Evolutionary conservation across 345 rosid species (phyloP), one percentile per base, ranked within the genome.

Genomic region (Geranium brycei): DNA sequence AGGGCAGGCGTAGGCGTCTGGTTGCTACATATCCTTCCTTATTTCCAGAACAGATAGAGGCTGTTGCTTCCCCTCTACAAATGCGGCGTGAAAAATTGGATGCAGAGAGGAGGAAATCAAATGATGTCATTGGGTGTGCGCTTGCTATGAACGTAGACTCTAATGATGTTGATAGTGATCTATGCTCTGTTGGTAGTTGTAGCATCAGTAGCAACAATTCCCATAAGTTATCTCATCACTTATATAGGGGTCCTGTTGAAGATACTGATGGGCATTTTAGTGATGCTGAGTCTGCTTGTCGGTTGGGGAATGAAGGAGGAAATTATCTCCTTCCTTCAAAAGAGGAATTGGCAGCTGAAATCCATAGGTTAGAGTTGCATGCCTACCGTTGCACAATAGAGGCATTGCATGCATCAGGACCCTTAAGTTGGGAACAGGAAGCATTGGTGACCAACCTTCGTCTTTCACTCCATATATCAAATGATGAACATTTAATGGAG

Each of bases 401-500:
- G 75, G 85, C 81, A 31, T 68, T 87, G 70, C 78, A 78, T 71
- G 88, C 87, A 41, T 87, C 83, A 0, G 93, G 96, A 15, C 79
- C 95, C 16, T 59, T 89, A 47, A 83, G 72, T 71, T 87, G 95
- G 97, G 91, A 90, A 67, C 84, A 82, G 74, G 95, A 90, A 80
- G 73, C 81, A 60, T 72, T 85, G 70, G 78, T 87, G 76, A 87
- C 88, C 5, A 81, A 87, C 83, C 87, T 90, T 61, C 83, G 95
- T 4, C 76, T 75, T 71, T 82, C 72, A 66, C 87, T 89, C 58
- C 71, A 83, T 62, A 85, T 89, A 74, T 87, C 95, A 58, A 76
- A 73, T 53, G 93, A 89, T 78, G 96, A 89, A 76, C 89, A 89
- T 76, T 78, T 83, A 80, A 60, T 40, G 79, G 85, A 87, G 87